Conservation (phyloP, 1,139 yeast species). For the Sporopachydermia cereana region DNA sequence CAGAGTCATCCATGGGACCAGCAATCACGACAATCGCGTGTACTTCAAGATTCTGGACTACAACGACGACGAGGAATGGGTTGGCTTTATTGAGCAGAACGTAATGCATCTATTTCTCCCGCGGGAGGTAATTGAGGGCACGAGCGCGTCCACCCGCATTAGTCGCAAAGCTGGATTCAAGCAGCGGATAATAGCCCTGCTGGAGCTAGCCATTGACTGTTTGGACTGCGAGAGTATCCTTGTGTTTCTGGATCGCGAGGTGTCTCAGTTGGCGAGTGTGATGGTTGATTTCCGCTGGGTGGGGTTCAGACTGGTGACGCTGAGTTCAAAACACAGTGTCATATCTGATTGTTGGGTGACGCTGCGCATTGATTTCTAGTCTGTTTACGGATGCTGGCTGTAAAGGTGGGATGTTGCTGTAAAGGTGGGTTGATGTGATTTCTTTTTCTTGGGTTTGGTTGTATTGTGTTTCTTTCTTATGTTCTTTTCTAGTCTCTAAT, state of each 20-base stretch:
- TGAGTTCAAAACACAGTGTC: conserved; percentile 8
- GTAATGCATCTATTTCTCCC: conserved; percentile 12
- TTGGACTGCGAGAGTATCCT: conserved; percentile 13
- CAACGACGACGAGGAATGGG: conserved; percentile 12
- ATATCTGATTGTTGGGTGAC: conserved; percentile 14
- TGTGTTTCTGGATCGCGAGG: conserved; percentile 13
- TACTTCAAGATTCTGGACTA: conserved; percentile 12
- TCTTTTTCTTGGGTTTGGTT: too few species aligned
- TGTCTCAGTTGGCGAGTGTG: conserved; percentile 9
- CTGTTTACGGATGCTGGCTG: too few species aligned
- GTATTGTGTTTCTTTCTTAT: too few species aligned
- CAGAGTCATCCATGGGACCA: not conserved
- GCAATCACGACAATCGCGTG: not conserved
- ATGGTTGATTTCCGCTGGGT: conserved; percentile 13
- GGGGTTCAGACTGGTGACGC: conserved; percentile 12
- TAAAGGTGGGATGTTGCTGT: too few species aligned
- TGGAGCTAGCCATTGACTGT: conserved; percentile 15
- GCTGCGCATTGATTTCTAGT: conserved; percentile 13
- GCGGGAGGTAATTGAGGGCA: conserved; percentile 8
- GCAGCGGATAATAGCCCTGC: conserved; percentile 12
- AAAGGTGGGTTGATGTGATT: too few species aligned
- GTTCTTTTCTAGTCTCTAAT: too few species aligned
- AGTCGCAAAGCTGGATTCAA: conserved; percentile 5
- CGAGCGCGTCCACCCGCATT: conserved; percentile 10
- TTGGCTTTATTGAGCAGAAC: conserved; percentile 13